These are phyloP conservation scores for Melampsora americana DNA, from an alignment of 1,284 basidiomycete species.

Conservation along the genomic window DNA sequence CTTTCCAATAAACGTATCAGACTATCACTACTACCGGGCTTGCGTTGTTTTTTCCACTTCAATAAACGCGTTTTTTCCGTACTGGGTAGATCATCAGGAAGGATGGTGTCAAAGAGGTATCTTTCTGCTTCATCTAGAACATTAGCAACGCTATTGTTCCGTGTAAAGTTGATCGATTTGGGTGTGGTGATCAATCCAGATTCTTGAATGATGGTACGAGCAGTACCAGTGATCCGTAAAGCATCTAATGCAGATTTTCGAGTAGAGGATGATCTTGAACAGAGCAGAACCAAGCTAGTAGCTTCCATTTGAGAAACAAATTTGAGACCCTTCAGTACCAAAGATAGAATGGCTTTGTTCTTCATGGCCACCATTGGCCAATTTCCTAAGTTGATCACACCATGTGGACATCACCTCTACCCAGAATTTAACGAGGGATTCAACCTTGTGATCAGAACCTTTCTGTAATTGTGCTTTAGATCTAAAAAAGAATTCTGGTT, in stretches of 20 bases:
- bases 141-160: constrained; percentile 21
- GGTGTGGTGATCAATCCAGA: constrained; percentile 21
- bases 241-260: constrained; percentile 43
- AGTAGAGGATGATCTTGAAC: constrained; percentile 35
- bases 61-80: constrained; percentile 28
- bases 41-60: constrained; percentile 42
- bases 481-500: constrained; percentile 38
- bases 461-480: constrained; percentile 39
- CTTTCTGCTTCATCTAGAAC: constrained; percentile 34
- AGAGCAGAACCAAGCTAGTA: constrained; percentile 30
- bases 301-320: constrained; percentile 38
- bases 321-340: constrained; percentile 30
- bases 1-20: constrained; percentile 36
- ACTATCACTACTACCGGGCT: constrained; percentile 29
- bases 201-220: constrained; percentile 38
- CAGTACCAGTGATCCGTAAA: constrained; percentile 36
- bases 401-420: constrained; percentile 36
- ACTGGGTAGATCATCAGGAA: constrained; percentile 30
- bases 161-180: constrained; percentile 21
- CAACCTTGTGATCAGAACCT: constrained; percentile 29
- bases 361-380: constrained; percentile 14
- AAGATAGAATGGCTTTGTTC: constrained; percentile 15
- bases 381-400: constrained; percentile 41
- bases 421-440: constrained; percentile 42
- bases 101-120: constrained; percentile 26